These are phyloP conservation scores for Leccinellum luteum DNA, from an alignment of 768 basidiomycete genomes.

Conservation along the genomic window DNA sequence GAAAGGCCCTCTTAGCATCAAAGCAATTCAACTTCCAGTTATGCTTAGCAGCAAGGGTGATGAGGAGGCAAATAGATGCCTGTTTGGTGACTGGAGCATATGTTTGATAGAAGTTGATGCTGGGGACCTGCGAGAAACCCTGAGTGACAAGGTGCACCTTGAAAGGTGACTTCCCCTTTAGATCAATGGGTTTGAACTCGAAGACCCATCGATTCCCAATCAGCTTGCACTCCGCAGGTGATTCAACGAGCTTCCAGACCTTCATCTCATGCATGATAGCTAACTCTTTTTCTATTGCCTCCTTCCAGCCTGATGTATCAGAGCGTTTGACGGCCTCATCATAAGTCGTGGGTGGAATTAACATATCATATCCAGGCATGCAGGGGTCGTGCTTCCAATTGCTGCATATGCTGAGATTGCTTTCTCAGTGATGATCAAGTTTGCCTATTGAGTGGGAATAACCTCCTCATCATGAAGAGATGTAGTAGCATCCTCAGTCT, in stretches of 20 bases:
- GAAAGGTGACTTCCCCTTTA: neutral
- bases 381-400: neutral
- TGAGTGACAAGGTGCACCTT: neutral
- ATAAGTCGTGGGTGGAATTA: neutral
- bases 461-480: neutral
- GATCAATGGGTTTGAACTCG: conserved; percentile 3
- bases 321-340: neutral
- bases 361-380: neutral
- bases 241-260: neutral
- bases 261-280: conserved; percentile 4
- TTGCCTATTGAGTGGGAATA: neutral
- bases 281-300: conserved; percentile 3
- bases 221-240: neutral
- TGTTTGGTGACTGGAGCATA: conserved; percentile 19
- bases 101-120: conserved; percentile 4
- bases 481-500: too few relatives aligned
- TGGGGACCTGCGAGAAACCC: conserved; percentile 1
- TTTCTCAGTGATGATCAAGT: neutral
- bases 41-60: neutral
- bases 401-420: neutral
- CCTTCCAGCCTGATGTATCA: neutral
- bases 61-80: neutral
- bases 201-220: conserved; percentile 7
- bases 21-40: conserved; percentile 11
- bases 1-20: neutral